Base-by-base conservation (phyloP, 768 basidiomycete genomes). In the Termitomyces sp. region DNA sequence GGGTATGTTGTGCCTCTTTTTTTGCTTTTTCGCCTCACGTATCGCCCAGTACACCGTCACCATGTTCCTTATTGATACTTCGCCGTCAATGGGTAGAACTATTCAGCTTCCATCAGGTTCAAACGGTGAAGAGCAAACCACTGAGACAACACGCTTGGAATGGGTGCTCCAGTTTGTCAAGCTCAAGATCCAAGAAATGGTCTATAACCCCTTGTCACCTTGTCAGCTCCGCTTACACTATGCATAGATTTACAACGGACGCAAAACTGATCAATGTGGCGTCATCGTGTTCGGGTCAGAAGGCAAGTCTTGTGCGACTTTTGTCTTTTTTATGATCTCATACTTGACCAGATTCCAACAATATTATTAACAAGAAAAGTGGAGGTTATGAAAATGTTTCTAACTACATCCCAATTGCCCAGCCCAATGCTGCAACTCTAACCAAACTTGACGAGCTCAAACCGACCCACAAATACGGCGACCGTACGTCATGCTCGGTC, bases 231-330 rank as follows among this genome's bases (percentile, higher is more conserved):
- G 16, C 40, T 53, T 52, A 58, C 38, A 29, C 55, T 52, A 31
- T 41, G 44, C 27, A 17, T 61, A 98, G 95, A 94, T 98, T 62
- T 94, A 86, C 67, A 85, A 90, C 62, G 90, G 88, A 14, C 80
- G 95, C 41, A 97, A 96, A 76, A 98, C 95, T 10, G 95, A 96
- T 66, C 86, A 92, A 66, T 92, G 93, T 67, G 92, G 93, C n/a
- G 83, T 98, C 29, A 80, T 97, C 46, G 72, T 87, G 3, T 94
- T 93, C 65, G 95, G 92, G n/a, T 84, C 88, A 2, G 85, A 92
- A 69, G 83, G 93, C 78, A 61, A 44, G 56, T 7, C 5, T 17
- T 4, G n/a, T 12, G 43, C 27, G 14, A 50, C 11, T 19, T 16
- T 46, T 12, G n/a, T 37, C 42, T n/a, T 29, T 46, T 31, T 29